These are phyloP conservation scores for Botrytis fragariae DNA, from an alignment of 2,329 filamentous ascomycete species.

Conservation along the genomic window DNA sequence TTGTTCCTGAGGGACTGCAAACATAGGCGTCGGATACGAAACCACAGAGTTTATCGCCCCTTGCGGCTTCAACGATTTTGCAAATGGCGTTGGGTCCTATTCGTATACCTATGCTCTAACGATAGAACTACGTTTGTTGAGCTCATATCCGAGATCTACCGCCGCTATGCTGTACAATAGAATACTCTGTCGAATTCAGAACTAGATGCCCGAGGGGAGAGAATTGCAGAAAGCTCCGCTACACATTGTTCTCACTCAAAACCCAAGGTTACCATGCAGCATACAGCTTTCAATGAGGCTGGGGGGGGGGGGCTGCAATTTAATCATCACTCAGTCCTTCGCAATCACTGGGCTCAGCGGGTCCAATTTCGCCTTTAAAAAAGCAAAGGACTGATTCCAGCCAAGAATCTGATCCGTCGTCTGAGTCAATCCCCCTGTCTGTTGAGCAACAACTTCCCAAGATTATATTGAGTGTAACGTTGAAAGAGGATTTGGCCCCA, in stretches of 20 bases:
- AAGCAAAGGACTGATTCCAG: background rate
- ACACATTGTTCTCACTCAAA: background rate
- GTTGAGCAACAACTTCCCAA: background rate
- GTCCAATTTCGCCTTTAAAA: background rate
- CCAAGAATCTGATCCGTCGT: background rate
- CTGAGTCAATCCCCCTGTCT: background rate
- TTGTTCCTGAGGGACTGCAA: slow-evolving; percentile 49
- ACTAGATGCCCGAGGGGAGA: background rate
- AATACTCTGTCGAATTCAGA: background rate
- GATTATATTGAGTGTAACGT: background rate
- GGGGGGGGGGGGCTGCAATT: background rate
- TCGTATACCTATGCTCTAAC: background rate
- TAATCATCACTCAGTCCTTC: background rate
- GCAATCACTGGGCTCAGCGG: background rate
- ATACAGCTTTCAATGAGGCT: background rate
- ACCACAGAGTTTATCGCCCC: background rate
- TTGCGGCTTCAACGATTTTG: background rate
- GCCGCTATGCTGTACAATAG: background rate
- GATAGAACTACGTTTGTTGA: background rate
- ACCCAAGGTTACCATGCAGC: background rate
- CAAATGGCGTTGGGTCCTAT: background rate
- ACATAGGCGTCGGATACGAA: slow-evolving; percentile 35
- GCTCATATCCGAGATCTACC: background rate
- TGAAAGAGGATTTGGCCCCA: background rate
- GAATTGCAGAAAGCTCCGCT: background rate